Evolutionary conservation across 495 filamentous ascomycete species (phyloP), one percentile per base, ranked within the genome.

Genomic region (Hypomontagnella submonticulosa): DNA sequence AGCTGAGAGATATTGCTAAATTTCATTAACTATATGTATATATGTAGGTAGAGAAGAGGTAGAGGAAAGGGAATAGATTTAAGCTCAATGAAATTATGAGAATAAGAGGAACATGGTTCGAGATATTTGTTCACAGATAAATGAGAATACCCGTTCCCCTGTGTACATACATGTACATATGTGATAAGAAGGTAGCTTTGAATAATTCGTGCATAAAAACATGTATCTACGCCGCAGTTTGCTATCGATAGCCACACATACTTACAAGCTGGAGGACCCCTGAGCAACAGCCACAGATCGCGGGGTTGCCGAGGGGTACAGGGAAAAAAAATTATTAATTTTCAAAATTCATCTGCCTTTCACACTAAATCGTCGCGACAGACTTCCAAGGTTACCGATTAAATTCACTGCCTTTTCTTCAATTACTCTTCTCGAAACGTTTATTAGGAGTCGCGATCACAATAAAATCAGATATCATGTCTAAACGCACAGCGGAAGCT

Each of bases 401-500:
- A 53, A 30, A 23, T 5, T 11, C 23, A 8, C 36, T 36, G 11
- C 18, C 13, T n/a, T 34, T 43, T 40, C 34, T 69, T 10, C 15
- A 33, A 50, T 15, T 27, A 30, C 16, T 19, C 43, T 23, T 34
- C n/a, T 30, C 9, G 10, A 53, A 11, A 46, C 42, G 15, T 18
- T 3, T 12, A 15, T 11, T 23, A 52, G 30, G 47, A 16, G 9
- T 27, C 23, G 23, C 23, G 3, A 10, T 34, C n/a, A 16, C 32
- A 51, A 15, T 34, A n/a, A n/a, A n/a, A 18, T 37, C 20, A 40
- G 20, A n/a, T 69, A 84, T 56, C 56, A 93, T 93, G 90, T 87
- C 86, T 8, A 93, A 92, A 78, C 84, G 90, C 73, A 75, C 83
- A 19, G 87, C 90, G 67, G 79, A 85, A 38, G 67, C 71, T 15